Evolutionary conservation across 163 green algal genomes (phyloP).

Genomic region (Scenedesmus sp.): DNA sequence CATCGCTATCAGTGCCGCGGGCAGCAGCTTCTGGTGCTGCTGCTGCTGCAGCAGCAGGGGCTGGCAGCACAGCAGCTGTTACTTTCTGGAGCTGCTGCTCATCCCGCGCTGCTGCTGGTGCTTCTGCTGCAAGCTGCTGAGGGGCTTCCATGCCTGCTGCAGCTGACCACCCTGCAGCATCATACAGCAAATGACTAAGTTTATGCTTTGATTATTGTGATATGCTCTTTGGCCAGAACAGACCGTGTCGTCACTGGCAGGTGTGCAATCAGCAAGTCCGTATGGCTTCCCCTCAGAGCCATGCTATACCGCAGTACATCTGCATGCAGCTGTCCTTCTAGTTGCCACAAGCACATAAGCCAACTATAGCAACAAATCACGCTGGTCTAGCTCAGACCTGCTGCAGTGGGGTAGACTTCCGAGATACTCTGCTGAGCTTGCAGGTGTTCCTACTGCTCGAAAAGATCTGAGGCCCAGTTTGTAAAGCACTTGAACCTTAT

Average conservation of each 20-base stretch:
- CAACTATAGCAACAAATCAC: not conserved
- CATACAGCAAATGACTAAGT: not conserved
- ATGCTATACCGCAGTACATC: not conserved
- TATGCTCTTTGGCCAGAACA: not conserved
- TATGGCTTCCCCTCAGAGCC: no score
- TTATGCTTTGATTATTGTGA: no score
- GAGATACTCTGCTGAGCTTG: not conserved
- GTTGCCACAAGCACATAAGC: not conserved
- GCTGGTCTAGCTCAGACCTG: not conserved
- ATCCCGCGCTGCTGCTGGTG: not conserved
- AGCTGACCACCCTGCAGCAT: not conserved
- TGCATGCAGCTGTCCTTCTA: not conserved
- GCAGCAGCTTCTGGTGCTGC: not conserved
- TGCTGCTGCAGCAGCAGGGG: not conserved
- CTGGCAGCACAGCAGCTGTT: not conserved
- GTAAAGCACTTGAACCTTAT: not conserved
- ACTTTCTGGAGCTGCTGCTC: not conserved
- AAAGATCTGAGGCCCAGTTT: not conserved
- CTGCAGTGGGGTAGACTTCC: not conserved
- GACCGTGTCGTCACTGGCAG: not conserved
- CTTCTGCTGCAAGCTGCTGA: not conserved
- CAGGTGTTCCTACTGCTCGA: not conserved
- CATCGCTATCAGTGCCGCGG: not conserved
- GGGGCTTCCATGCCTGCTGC: slow-evolving; percentile 1
- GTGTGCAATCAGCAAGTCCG: no score